These are phyloP conservation scores for Cystoderma amianthinum DNA, from an alignment of 768 basidiomycete genomes.

Conservation along the genomic window DNA sequence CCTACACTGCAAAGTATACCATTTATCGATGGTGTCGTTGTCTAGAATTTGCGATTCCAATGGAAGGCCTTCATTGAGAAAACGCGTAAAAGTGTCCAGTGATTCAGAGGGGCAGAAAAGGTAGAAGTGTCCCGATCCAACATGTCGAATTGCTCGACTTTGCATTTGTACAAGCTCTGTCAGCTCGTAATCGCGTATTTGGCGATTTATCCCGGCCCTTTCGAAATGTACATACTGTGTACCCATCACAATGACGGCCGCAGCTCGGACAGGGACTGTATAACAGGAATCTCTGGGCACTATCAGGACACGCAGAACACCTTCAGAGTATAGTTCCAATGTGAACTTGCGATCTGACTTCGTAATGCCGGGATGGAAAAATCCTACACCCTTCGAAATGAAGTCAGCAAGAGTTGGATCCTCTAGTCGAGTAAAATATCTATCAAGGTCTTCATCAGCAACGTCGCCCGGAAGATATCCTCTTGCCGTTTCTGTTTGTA, in stretches of 20 bases:
- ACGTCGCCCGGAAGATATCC: slow-evolving; percentile 59
- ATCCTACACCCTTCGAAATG: slow-evolving; percentile 79
- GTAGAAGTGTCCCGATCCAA: slow-evolving; percentile 59
- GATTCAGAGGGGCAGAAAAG: slow-evolving; percentile 89
- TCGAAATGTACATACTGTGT: slow-evolving; percentile 72
- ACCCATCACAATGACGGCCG: slow-evolving; percentile 83
- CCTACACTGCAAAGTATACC: slow-evolving; percentile 35
- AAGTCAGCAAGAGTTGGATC: slow-evolving; percentile 64
- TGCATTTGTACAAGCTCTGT: slow-evolving; percentile 91
- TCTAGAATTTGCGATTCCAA: slow-evolving; percentile 75
- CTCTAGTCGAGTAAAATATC: slow-evolving; percentile 48
- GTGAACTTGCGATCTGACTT: slow-evolving; percentile 64
- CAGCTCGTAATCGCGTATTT: slow-evolving; percentile 73
- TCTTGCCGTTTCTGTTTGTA: slow-evolving; percentile 59
- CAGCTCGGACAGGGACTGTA: slow-evolving; percentile 81
- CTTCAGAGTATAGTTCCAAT: slow-evolving; percentile 77
- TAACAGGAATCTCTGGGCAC: slow-evolving; percentile 82
- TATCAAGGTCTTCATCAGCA: slow-evolving; percentile 49
- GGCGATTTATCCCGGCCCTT: slow-evolving; percentile 45
- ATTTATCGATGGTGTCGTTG: slow-evolving; percentile 35
- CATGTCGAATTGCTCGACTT: slow-evolving; percentile 67
- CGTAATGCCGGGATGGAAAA: slow-evolving; percentile 72
- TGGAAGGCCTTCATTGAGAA: slow-evolving; percentile 84
- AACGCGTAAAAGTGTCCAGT: slow-evolving; percentile 72
- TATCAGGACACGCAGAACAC: slow-evolving; percentile 73